Conservation (phyloP, 1,284 basidiomycete genomes). For the Sparassis latifolia region DNA sequence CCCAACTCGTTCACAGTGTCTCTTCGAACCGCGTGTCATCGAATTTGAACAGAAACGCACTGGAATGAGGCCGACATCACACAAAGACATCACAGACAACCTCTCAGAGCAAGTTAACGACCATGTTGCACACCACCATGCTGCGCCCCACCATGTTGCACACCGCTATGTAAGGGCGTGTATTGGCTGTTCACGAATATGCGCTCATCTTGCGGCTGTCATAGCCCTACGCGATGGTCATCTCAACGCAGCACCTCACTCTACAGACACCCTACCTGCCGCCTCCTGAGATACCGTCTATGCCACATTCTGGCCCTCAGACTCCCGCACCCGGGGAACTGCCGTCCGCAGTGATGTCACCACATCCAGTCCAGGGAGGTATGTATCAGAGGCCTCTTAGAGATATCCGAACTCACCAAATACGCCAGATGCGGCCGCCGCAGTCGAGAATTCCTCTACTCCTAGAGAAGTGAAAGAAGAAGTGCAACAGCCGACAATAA, state of each 20-base stretch:
- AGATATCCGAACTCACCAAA: no score
- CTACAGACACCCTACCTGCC: slow-evolving; percentile 22
- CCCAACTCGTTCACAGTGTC: slow-evolving; percentile 44
- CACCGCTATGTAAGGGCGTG: no score
- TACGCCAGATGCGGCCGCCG: no score
- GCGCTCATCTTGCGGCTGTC: neutral
- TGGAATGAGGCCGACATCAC: slow-evolving; percentile 39
- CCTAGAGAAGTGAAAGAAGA: slow-evolving; percentile 4
- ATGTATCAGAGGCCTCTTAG: neutral
- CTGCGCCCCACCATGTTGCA: no score
- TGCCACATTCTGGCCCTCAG: slow-evolving; percentile 17
- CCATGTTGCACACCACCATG: slow-evolving; percentile 19
- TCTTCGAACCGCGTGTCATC: slow-evolving; percentile 90
- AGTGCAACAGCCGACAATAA: slow-evolving; percentile 1
- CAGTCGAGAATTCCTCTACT: neutral
- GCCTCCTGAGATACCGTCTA: slow-evolving; percentile 8
- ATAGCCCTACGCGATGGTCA: slow-evolving; percentile 80
- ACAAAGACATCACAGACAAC: slow-evolving; percentile 63
- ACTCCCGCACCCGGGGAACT: slow-evolving; percentile 14
- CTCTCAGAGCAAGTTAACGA: slow-evolving; percentile 61
- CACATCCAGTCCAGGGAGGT: slow-evolving; percentile 14
- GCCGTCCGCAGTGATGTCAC: slow-evolving; percentile 12
- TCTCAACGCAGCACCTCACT: slow-evolving; percentile 80
- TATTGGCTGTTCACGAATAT: no score
- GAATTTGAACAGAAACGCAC: slow-evolving; percentile 78